These are phyloP conservation scores for Myxozyma melibiosi DNA, from an alignment of 805 yeast species.

Conservation along the genomic window DNA sequence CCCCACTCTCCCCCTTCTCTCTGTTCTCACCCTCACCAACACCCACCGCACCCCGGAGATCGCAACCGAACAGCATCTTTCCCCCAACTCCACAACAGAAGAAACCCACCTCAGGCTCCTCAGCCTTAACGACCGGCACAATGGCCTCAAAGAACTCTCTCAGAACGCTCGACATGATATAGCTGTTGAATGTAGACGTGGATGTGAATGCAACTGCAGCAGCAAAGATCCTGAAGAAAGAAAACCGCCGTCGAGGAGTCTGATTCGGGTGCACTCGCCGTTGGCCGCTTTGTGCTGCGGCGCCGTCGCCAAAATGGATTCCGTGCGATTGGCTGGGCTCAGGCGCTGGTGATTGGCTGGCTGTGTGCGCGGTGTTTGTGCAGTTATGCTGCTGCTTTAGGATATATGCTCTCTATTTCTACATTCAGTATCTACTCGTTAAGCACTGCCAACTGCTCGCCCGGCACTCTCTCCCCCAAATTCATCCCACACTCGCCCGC, in stretches of 20 bases:
- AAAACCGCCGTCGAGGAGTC: too few relatives aligned
- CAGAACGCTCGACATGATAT: constrained; percentile 17
- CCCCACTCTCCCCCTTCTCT: too few relatives aligned
- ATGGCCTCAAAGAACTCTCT: constrained; percentile 27
- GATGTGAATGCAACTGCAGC: not conserved
- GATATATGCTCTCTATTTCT: not conserved
- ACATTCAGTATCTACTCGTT: not conserved
- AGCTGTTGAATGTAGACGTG: not conserved
- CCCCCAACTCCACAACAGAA: too few relatives aligned
- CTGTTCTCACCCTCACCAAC: too few relatives aligned
- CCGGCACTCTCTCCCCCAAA: constrained; percentile 1
- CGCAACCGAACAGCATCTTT: too few relatives aligned
- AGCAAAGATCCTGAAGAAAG: too few relatives aligned
- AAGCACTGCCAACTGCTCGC: not conserved
- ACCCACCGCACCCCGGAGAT: too few relatives aligned
- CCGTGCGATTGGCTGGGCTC: not conserved
- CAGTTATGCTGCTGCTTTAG: not conserved
- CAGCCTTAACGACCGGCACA: constrained; percentile 32
- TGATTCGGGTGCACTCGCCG: not conserved
- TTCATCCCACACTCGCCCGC: constrained; percentile 4
- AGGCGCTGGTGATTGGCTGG: not conserved
- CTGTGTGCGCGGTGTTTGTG: not conserved
- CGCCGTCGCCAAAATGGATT: not conserved
- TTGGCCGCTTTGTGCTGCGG: constrained; percentile 2
- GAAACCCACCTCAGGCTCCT: constrained; percentile 31